These are phyloP conservation scores for Calcarisporium arbuscula DNA, from an alignment of 2,329 filamentous ascomycete species.

Conservation along the genomic window DNA sequence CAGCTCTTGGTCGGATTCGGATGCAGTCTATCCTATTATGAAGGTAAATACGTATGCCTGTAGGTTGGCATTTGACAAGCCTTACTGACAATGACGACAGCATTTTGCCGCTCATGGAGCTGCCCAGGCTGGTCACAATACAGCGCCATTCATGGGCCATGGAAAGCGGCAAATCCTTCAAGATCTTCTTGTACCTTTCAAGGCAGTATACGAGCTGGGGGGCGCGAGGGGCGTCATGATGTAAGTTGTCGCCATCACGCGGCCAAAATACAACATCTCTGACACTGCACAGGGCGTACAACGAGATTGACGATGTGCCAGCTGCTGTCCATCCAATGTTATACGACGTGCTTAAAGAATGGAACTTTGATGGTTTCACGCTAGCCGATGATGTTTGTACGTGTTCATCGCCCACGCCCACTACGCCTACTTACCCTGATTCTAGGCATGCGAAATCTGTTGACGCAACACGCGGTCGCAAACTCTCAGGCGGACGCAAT, in stretches of 20 bases:
- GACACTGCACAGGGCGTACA: not conserved
- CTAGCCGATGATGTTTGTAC: conserved; percentile 4
- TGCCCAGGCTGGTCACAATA: conserved; percentile 1
- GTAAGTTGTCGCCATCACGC: not conserved
- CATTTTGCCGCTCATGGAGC: conserved; percentile 4
- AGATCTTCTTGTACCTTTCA: conserved; percentile 5
- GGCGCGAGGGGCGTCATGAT: conserved; percentile 7
- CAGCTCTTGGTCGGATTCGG: conserved; percentile 4
- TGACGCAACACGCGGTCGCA: conserved; percentile 5
- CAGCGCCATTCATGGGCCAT: conserved; percentile 6
- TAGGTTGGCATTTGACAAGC: too few species aligned
- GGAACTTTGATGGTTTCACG: conserved; percentile 6
- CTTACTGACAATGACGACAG: not conserved
- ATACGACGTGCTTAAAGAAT: conserved; percentile 4
- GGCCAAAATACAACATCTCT: too few species aligned
- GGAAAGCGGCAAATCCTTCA: conserved; percentile 5
- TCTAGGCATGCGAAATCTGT: conserved; percentile 1
- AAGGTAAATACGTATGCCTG: not conserved
- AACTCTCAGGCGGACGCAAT: conserved; percentile 6
- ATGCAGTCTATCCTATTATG: conserved; percentile 8
- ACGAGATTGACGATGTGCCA: conserved; percentile 3
- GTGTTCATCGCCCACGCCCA: not conserved
- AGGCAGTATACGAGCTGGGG: conserved; percentile 4
- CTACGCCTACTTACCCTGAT: not conserved
- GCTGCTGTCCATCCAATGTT: conserved; percentile 1